Base-by-base conservation (phyloP, 2,329 filamentous ascomycete genomes). In the Drechslera avenae region DNA sequence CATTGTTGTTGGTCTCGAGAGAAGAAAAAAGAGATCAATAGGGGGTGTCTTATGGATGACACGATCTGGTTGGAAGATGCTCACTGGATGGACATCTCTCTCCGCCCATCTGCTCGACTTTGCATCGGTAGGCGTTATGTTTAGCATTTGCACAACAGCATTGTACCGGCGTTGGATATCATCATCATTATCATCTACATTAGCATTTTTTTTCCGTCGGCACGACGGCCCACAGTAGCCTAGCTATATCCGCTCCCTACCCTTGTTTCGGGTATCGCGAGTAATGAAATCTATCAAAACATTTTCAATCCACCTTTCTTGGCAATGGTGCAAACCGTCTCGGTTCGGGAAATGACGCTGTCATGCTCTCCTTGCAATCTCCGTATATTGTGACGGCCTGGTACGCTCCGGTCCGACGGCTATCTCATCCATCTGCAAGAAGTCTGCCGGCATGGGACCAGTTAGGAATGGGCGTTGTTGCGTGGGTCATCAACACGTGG, bases 31-130 rank as follows among this genome's bases (percentile, higher is more conserved):
- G 9, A 26, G 9, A 42, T 16, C 12, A 19, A 19, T 13, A 13
- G 19, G 13, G 17, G 13, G 17, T 28, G 21, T 36, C 34, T n/a
- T 17, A 33, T 19, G 21, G 41, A 48, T 41, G 50, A 46, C 40
- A 53, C 36, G 41, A 53, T 44, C 39, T 44, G 40, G 40, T 34
- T 42, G 42, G 45, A 51, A 30, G 42, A 46, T 53, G 50, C 46
- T 47, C 39, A 53, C 50, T 50, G 50, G 46, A 52, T 50, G 46
- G 56, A 42, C 48, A 55, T 46, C 39, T 45, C 21, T 53, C 50
- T 36, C 21, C 21, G 39, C 45, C 50, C 46, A 39, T 53, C 50
- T 36, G 21, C 21, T 53, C 36, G 41, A 28, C 31, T 33, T 50
- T 53, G 34, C 45, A 52, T 45, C 23, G 26, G 36, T 32, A 36